Conservation (phyloP, 1,284 basidiomycete species). For the Ceratobasidium theobromae region DNA sequence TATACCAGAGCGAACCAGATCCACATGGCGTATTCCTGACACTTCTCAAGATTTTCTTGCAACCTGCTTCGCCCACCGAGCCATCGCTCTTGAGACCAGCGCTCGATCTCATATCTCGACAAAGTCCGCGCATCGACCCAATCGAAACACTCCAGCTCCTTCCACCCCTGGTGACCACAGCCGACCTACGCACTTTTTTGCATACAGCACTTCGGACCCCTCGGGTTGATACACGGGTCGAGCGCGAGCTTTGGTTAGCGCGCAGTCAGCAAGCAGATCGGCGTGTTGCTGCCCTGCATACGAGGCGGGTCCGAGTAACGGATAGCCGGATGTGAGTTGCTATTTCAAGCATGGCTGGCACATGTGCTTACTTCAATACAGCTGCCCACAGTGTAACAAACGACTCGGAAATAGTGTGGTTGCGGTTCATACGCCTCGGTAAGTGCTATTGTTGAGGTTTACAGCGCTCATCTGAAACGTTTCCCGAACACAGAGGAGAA, state of each 20-base stretch:
- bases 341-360: not conserved
- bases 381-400: slow-evolving; percentile 95
- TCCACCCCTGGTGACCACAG: slow-evolving; percentile 81
- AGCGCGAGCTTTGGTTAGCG: slow-evolving; percentile 67
- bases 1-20: slow-evolving; percentile 62
- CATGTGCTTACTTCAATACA: slow-evolving; percentile 43
- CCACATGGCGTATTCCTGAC: slow-evolving; percentile 76
- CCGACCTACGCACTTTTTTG: slow-evolving; percentile 79
- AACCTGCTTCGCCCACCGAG: slow-evolving; percentile 48
- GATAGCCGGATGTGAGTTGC: slow-evolving; percentile 81
- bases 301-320: slow-evolving; percentile 82
- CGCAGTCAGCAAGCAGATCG: slow-evolving; percentile 72
- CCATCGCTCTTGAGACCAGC: slow-evolving; percentile 69
- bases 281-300: slow-evolving; percentile 72
- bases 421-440: slow-evolving; percentile 87
- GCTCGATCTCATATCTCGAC: slow-evolving; percentile 77
- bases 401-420: slow-evolving; percentile 92
- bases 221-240: slow-evolving; percentile 66
- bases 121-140: slow-evolving; percentile 79
- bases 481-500: slow-evolving; percentile 63
- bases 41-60: slow-evolving; percentile 85
- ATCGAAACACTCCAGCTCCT: slow-evolving; percentile 80
- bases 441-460: slow-evolving; percentile 39
- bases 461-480: slow-evolving; percentile 25
- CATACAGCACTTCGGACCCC: slow-evolving; percentile 68